Evolutionary conservation across 2,329 filamentous ascomycete genomes (phyloP).

Genomic region (Alternaria gansuensis): DNA sequence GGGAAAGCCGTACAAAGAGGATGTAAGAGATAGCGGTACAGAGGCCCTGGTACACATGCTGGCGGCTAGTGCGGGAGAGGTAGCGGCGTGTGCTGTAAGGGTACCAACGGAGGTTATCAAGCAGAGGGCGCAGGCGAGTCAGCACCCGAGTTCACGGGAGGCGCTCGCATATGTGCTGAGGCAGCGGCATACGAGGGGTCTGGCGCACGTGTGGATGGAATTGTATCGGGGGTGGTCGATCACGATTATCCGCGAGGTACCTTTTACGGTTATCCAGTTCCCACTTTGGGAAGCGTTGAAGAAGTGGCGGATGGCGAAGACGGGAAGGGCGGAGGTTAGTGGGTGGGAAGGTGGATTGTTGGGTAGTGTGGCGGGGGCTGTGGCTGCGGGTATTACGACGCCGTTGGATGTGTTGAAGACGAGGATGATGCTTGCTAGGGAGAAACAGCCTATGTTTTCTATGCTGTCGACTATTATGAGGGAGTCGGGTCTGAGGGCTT

Average conservation of each 20-base stretch:
- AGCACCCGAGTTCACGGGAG: slow-evolving; percentile 73
- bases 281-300: slow-evolving; percentile 96
- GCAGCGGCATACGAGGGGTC: slow-evolving; percentile 52
- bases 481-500: slow-evolving; percentile 71
- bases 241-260: slow-evolving; percentile 93
- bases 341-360: slow-evolving; percentile 84
- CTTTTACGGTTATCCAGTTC: slow-evolving; percentile 97
- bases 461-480: slow-evolving; percentile 72
- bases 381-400: slow-evolving; percentile 89
- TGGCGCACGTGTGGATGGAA: slow-evolving; percentile 74
- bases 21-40: slow-evolving; percentile 18
- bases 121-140: slow-evolving; percentile 89
- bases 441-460: slow-evolving; percentile 66
- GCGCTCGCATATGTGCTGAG: slow-evolving; percentile 74
- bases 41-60: slow-evolving; percentile 73
- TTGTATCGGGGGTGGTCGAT: slow-evolving; percentile 92
- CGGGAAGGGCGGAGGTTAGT: slow-evolving; percentile 63
- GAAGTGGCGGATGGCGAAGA: slow-evolving; percentile 65
- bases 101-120: slow-evolving; percentile 98
- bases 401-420: slow-evolving; percentile 97
- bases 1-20: slow-evolving; percentile 41
- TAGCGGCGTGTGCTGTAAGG: slow-evolving; percentile 89
- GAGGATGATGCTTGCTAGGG: slow-evolving; percentile 86
- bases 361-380: slow-evolving; percentile 81
- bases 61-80: slow-evolving; percentile 84